These are phyloP conservation scores for Candida sp. DNA, from an alignment of 1,139 yeast genomes.

Conservation along the genomic window DNA sequence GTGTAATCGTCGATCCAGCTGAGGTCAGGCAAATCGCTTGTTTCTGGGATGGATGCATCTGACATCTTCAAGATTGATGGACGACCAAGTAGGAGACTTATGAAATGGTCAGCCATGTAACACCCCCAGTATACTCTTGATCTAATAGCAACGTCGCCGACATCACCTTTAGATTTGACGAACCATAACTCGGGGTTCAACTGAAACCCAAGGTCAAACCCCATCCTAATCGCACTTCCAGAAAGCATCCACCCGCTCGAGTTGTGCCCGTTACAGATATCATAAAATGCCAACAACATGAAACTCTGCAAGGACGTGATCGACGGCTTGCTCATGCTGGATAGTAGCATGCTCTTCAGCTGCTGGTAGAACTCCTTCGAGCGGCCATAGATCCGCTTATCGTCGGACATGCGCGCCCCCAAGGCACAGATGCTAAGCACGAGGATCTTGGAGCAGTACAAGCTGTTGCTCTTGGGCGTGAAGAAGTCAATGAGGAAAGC, in stretches of 20 bases:
- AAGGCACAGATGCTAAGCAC: constrained; percentile 60
- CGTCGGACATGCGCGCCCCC: constrained; percentile 55
- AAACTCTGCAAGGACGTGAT: constrained; percentile 54
- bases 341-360: constrained; percentile 47
- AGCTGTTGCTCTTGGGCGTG: constrained; percentile 48
- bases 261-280: constrained; percentile 58
- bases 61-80: constrained; percentile 59
- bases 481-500: constrained; percentile 65
- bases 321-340: constrained; percentile 42
- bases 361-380: constrained; percentile 48
- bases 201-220: constrained; percentile 68
- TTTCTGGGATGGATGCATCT: constrained; percentile 65
- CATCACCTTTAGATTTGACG: constrained; percentile 28
- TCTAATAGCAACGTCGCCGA: constrained; percentile 53
- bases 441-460: constrained; percentile 56
- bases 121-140: constrained; percentile 72
- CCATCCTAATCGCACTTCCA: constrained; percentile 68
- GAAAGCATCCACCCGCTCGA: constrained; percentile 66
- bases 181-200: constrained; percentile 66
- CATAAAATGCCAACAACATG: constrained; percentile 56
- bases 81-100: constrained; percentile 60
- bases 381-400: constrained; percentile 39
- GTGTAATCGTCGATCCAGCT: constrained; percentile 57
- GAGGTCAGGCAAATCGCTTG: constrained; percentile 63
- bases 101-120: constrained; percentile 66